phyloP scores from a whole-genome alignment of 2,329 filamentous ascomycete genomes.

The Fusarium tuaranense region DNA sequence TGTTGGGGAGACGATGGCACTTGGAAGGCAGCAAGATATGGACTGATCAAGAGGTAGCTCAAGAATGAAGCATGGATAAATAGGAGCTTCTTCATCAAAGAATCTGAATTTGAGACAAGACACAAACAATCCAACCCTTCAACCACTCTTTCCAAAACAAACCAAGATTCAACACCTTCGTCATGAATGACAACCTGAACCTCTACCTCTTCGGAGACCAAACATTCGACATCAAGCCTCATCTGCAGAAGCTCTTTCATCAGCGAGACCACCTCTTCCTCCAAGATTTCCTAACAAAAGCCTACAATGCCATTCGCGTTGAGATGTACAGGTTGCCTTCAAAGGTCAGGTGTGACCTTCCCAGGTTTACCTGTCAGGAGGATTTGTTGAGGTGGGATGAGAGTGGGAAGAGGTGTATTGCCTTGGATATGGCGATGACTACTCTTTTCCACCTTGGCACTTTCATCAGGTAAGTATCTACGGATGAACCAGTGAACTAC shows the following conservation, averaged over 20 bases:
- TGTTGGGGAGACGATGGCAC: neutral
- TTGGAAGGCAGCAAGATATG: neutral
- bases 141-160: conserved; percentile 16
- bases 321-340: conserved; percentile 30
- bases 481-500: too few species aligned
- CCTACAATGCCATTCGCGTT: conserved; percentile 29
- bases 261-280: conserved; percentile 38
- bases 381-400: conserved; percentile 35
- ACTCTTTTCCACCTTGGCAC: conserved; percentile 34
- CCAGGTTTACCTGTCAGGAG: conserved; percentile 33
- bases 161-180: conserved; percentile 37
- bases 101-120: neutral
- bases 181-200: conserved; percentile 22
- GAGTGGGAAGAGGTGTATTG: conserved; percentile 30
- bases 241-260: conserved; percentile 27
- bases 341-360: conserved; percentile 29
- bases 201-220: conserved; percentile 38
- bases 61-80: neutral
- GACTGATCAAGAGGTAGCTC: neutral
- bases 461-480: conserved; percentile 18
- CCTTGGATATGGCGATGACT: conserved; percentile 38
- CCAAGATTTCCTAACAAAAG: conserved; percentile 31
- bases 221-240: conserved; percentile 34
- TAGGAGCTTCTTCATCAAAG: neutral
- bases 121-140: conserved; percentile 20